Evolutionary conservation across 345 rosid genomes (phyloP).

Genomic region (Dovyalis caffra): DNA sequence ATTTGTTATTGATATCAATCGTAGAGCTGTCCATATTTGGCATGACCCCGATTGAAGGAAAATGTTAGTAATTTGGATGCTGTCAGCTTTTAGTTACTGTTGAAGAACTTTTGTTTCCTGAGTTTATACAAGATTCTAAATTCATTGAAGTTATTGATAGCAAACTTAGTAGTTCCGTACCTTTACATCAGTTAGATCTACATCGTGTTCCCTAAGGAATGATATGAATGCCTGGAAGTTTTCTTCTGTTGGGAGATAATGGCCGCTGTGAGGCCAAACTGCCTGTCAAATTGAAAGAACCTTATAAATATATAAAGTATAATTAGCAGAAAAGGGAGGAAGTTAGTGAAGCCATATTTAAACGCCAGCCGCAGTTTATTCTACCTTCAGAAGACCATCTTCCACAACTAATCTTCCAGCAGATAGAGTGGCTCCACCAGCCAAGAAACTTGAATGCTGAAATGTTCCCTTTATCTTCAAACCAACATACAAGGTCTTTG

Average conservation of each 20-base stretch:
- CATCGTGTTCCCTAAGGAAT: slow-evolving; percentile 59
- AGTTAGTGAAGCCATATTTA: background rate
- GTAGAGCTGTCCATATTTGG: background rate
- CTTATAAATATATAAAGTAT: background rate
- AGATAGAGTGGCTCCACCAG: slow-evolving; percentile 87
- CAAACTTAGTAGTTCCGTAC: slow-evolving; percentile 27
- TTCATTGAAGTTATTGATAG: background rate
- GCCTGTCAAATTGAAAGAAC: slow-evolving; percentile 41
- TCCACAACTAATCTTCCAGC: slow-evolving; percentile 79
- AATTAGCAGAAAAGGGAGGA: background rate
- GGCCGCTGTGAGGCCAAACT: slow-evolving; percentile 97
- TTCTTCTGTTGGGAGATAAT: slow-evolving; percentile 94
- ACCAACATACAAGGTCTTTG: slow-evolving; percentile 61
- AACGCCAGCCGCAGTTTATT: background rate
- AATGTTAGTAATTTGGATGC: background rate
- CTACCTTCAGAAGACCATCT: slow-evolving; percentile 64
- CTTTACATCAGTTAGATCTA: slow-evolving; percentile 64
- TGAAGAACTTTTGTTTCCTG: background rate
- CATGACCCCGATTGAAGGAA: background rate
- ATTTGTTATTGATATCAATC: background rate
- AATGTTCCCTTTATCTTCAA: slow-evolving; percentile 78
- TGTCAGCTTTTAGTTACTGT: background rate
- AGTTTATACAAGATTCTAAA: background rate
- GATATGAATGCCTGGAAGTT: slow-evolving; percentile 75
- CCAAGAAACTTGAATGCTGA: slow-evolving; percentile 92